phyloP scores from a whole-genome alignment of 1,284 basidiomycete genomes.

The Flammula alnicola region DNA sequence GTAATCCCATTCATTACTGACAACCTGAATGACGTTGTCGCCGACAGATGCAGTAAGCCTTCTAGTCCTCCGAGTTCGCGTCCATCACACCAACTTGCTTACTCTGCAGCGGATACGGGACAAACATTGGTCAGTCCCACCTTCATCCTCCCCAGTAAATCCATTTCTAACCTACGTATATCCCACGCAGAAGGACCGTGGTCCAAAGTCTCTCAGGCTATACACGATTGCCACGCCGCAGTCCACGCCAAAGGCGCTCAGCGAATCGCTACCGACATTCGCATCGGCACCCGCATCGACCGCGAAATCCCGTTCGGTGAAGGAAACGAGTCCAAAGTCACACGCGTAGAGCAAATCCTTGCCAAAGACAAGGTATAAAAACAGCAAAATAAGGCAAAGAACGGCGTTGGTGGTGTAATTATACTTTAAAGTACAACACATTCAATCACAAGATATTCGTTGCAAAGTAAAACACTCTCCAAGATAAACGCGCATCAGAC shows the following conservation, averaged over 20 bases:
- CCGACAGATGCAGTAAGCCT: conserved; percentile 74
- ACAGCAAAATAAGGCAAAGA: too few relatives aligned
- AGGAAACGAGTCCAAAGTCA: conserved; percentile 79
- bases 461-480: too few relatives aligned
- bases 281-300: conserved; percentile 89
- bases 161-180: conserved; percentile 11
- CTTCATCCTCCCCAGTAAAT: conserved; percentile 8
- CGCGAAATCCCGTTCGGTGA: conserved; percentile 64
- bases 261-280: conserved; percentile 85
- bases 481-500: too few relatives aligned
- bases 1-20: conserved; percentile 9
- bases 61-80: conserved; percentile 7
- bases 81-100: conserved; percentile 11
- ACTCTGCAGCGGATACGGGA: conserved; percentile 79
- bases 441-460: too few relatives aligned
- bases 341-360: conserved; percentile 79
- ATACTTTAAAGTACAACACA: too few relatives aligned
- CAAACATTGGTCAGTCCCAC: conserved; percentile 72
- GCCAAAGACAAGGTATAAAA: conserved; percentile 50
- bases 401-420: too few relatives aligned
- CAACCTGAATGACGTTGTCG: conserved; percentile 2
- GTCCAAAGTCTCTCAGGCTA: conserved; percentile 78
- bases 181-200: conserved; percentile 75
- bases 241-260: conserved; percentile 80
- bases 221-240: conserved; percentile 87